phyloP scores from a whole-genome alignment of 2,329 filamentous ascomycete species.

The Sporothrix sp. region DNA sequence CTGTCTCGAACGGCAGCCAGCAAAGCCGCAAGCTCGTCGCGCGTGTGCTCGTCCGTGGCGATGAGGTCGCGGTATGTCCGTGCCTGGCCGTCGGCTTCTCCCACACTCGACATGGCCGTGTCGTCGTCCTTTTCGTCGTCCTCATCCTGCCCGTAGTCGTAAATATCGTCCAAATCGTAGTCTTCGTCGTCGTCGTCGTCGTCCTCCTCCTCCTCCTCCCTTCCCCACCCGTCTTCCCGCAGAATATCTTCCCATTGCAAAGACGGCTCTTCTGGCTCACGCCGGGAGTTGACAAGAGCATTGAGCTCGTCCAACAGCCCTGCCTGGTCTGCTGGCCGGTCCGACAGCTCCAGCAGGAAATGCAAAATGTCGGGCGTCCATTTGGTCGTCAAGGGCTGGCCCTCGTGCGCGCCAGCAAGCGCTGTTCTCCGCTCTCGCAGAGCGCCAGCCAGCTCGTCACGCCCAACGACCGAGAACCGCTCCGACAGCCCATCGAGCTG shows the following conservation, averaged over 20 bases:
- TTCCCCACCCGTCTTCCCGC: constrained; percentile 61
- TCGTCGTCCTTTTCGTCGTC: constrained; percentile 52
- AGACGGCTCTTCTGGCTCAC: constrained; percentile 32
- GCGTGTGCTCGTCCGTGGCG: constrained; percentile 13
- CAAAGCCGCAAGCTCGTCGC: constrained; percentile 24
- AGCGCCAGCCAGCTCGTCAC: constrained; percentile 68
- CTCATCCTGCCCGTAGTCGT: constrained; percentile 45
- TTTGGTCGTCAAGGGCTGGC: constrained; percentile 32
- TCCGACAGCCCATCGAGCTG: constrained; percentile 67
- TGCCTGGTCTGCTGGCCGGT: constrained; percentile 65
- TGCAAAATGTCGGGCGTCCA: constrained; percentile 74
- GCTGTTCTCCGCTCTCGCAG: constrained; percentile 37
- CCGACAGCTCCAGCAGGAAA: constrained; percentile 69
- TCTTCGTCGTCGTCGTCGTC: constrained; percentile 53
- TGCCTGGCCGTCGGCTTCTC: too few species aligned
- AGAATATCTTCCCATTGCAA: constrained; percentile 75
- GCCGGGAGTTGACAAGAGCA: constrained; percentile 35
- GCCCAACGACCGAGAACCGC: constrained; percentile 70
- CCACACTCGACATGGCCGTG: constrained; percentile 31
- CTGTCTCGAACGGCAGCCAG: constrained; percentile 31
- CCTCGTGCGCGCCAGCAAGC: not conserved
- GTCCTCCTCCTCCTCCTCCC: constrained; percentile 44
- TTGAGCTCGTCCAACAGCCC: constrained; percentile 51
- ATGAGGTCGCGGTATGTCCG: constrained; percentile 22
- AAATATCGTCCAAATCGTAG: constrained; percentile 25